Evolutionary conservation across 495 filamentous ascomycete genomes (phyloP).

Genomic region (Penicillium psychrofluorescens): DNA sequence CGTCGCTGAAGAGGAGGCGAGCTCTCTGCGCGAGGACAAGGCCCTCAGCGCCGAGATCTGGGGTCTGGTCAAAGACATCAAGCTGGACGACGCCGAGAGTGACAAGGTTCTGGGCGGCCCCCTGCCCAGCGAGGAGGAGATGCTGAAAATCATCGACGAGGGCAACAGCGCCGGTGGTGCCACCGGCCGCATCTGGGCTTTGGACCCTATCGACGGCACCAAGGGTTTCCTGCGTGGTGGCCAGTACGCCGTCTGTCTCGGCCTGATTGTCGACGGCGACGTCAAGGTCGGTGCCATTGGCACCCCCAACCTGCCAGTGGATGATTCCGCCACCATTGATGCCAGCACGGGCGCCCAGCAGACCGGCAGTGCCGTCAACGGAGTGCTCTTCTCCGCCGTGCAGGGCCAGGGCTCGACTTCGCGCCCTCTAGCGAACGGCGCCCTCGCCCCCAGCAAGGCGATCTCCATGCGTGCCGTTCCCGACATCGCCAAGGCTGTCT

Average conservation of each 20-base stretch:
- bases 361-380: slow-evolving; percentile 58
- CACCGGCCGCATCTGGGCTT: slow-evolving; percentile 84
- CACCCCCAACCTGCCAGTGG: slow-evolving; percentile 88
- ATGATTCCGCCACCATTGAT: slow-evolving; percentile 61
- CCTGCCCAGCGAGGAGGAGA: slow-evolving; percentile 58
- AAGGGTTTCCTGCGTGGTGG: slow-evolving; percentile 96
- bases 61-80: slow-evolving; percentile 65
- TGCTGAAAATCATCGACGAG: slow-evolving; percentile 80
- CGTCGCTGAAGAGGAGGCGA: slow-evolving; percentile 91
- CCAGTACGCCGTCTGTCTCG: slow-evolving; percentile 94
- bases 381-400: slow-evolving; percentile 79
- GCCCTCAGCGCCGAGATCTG: slow-evolving; percentile 68
- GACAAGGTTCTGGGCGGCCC: slow-evolving; percentile 64
- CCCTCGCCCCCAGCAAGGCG: slow-evolving; percentile 48
- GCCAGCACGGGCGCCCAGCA: slow-evolving; percentile 61
- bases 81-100: slow-evolving; percentile 61
- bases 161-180: slow-evolving; percentile 74
- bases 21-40: slow-evolving; percentile 60
- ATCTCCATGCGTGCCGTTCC: slow-evolving; percentile 72
- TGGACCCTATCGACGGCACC: slow-evolving; percentile 97
- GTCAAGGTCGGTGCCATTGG: slow-evolving; percentile 91
- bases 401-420: slow-evolving; percentile 68
- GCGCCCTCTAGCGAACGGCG: slow-evolving; percentile 56
- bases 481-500: slow-evolving; percentile 72
- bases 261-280: slow-evolving; percentile 85